Evolutionary conservation across 495 filamentous ascomycete genomes (phyloP).

Genomic region (Aspergillus homomorphus): DNA sequence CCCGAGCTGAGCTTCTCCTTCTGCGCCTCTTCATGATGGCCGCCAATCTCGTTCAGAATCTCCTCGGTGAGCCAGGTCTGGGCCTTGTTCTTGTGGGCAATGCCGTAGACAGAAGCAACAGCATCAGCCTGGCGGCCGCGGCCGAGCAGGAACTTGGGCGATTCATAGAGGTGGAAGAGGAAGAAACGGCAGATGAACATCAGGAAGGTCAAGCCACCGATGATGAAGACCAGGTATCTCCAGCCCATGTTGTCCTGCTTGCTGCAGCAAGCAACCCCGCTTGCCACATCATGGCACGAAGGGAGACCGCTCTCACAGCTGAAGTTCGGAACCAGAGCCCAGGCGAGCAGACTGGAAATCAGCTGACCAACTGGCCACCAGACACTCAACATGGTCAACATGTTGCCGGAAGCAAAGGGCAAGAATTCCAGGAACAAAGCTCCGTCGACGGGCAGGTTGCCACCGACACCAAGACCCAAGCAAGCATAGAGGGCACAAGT

Average conservation of each 20-base stretch:
- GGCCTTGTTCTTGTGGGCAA: slow-evolving; percentile 51
- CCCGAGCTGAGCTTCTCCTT: slow-evolving; percentile 34
- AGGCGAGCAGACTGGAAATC: slow-evolving; percentile 51
- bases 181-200: slow-evolving; percentile 71
- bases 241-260: slow-evolving; percentile 71
- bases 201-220: slow-evolving; percentile 68
- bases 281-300: slow-evolving; percentile 26
- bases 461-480: slow-evolving; percentile 57
- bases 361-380: slow-evolving; percentile 62
- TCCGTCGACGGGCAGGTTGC: slow-evolving; percentile 56
- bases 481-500: slow-evolving; percentile 46
- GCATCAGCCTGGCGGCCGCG: slow-evolving; percentile 70
- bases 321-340: slow-evolving; percentile 56
- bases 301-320: slow-evolving; percentile 35
- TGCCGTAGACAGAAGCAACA: slow-evolving; percentile 63
- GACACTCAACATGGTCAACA: slow-evolving; percentile 55
- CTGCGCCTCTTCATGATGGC: slow-evolving; percentile 34
- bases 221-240: slow-evolving; percentile 69
- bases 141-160: slow-evolving; percentile 75
- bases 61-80: slow-evolving; percentile 53
- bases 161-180: slow-evolving; percentile 75
- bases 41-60: slow-evolving; percentile 54
- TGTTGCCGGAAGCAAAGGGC: slow-evolving; percentile 48
- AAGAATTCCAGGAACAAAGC: slow-evolving; percentile 61
- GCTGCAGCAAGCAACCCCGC: slow-evolving; percentile 48